Conservation (phyloP, 257 asterid species). For the Solanum virginianum region DNA sequence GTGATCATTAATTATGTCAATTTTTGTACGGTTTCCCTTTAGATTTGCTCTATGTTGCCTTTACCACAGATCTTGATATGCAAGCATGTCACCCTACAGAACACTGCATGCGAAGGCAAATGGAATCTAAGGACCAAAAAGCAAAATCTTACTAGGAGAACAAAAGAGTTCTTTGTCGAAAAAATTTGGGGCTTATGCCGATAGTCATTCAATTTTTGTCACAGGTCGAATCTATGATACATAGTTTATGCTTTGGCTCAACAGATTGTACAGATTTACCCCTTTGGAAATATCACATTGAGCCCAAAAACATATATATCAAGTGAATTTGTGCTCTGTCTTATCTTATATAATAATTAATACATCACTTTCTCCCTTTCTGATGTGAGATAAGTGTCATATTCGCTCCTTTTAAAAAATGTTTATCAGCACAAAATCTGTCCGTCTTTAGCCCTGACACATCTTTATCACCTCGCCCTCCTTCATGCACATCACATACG, state of each 20-base stretch:
- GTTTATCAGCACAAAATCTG: not conserved
- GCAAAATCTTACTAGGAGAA: not conserved
- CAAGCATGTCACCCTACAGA: not conserved
- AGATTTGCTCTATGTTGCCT: not conserved
- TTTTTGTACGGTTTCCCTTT: not conserved
- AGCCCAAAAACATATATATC: not conserved
- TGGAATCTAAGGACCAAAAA: not conserved
- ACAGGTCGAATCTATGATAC: not conserved
- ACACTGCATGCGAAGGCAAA: not conserved
- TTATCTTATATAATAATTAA: not conserved
- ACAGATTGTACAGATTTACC: not conserved
- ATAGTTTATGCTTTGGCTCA: not conserved
- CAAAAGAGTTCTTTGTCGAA: not conserved
- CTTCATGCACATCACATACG: not conserved
- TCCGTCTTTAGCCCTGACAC: not conserved
- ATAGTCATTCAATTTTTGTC: not conserved
- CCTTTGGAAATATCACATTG: not conserved
- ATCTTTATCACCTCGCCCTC: not conserved
- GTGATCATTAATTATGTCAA: not conserved
- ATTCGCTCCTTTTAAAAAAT: not conserved
- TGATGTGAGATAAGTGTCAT: not conserved
- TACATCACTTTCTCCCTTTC: not conserved
- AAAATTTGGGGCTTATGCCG: not conserved
- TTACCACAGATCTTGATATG: not conserved
- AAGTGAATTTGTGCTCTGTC: not conserved